A percentile compares a stretch with the other conserved stretches of the same genome.
These are phyloP conservation scores for Eucalyptus marginata DNA, from an alignment of 345 rosid genomes.

Conservation along the genomic window DNA sequence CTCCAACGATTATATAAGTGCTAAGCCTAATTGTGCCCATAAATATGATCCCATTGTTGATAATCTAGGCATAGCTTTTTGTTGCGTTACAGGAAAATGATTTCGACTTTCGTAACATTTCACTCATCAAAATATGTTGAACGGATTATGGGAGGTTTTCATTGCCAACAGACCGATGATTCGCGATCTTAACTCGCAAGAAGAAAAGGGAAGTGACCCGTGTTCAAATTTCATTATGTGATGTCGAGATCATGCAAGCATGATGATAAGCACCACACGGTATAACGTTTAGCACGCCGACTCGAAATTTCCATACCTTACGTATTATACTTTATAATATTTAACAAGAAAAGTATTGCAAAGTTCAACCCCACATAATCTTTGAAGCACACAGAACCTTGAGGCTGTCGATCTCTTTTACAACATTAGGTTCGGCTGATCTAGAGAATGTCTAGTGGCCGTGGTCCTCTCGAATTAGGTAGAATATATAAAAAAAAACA, in stretches of 20 bases:
- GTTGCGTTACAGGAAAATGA: not conserved
- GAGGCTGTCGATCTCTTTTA: not conserved
- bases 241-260: not conserved
- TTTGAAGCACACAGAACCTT: not conserved
- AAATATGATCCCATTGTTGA: not conserved
- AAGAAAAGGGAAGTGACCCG: not conserved
- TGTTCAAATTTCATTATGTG: not conserved
- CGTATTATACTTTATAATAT: not conserved
- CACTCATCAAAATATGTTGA: not conserved
- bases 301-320: not conserved
- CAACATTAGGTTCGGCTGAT: not conserved
- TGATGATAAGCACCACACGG: not conserved
- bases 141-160: not conserved
- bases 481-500: not conserved
- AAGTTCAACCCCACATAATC: not conserved
- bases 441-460: not conserved
- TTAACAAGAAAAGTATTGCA: not conserved
- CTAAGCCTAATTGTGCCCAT: fast-evolving
- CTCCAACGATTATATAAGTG: not conserved
- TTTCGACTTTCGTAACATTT: not conserved
- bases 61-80: not conserved
- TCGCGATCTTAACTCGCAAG: not conserved
- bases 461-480: not conserved
- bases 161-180: fast-evolving
- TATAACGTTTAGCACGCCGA: not conserved